Base-by-base conservation (phyloP, 176 grass and related monocot genomes). In the Eleusine indica region DNA sequence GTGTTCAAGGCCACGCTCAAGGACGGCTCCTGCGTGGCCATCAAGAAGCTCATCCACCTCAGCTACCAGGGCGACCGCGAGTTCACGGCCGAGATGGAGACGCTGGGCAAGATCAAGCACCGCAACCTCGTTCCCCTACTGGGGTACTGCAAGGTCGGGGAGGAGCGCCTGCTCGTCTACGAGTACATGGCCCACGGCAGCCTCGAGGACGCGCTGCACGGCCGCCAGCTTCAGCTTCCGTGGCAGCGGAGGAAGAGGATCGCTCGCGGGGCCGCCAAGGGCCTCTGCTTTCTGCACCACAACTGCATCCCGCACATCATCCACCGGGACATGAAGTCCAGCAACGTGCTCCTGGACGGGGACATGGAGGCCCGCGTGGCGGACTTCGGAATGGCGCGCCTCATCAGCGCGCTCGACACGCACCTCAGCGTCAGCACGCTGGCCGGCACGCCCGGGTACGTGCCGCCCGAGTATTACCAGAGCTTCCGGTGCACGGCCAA, bases 231-330 rank as follows among this genome's bases (percentile, higher is more conserved):
- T 32, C 3, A 7, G n/a, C 3, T 85, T 22, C 74, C 70, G 3
- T 98, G 92, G 92, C 75, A 67, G n/a, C 85, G 86, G 56, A 62
- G 92, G 32, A 88, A 86, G 84, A 85, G 89, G 41, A 74, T 98
- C 35, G 96, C 92, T 19, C 74, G 82, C 35, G 96, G 92, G 25
- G 92, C 96, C 3, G 92, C 96, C 3, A 93, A 76, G 87, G 96
- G 96, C 0, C 86, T 98, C 1, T 93, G 96, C 89, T 98, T 98
- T 75, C 90, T 98, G 43, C 96, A 98, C 80, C 93, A 98, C 85
- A 98, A 91, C 86, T 98, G 96, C 92, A 95, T 98, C 80, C 96
- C 96, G 28, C 96, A 98, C 86, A 98, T 98, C 75, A 98, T 98
- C 77, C 96, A 98, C 87, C 93, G 96, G 1, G 96, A 98, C 87